Base-by-base conservation (phyloP, 2,329 filamentous ascomycete genomes). In the Xylaria sp. region DNA sequence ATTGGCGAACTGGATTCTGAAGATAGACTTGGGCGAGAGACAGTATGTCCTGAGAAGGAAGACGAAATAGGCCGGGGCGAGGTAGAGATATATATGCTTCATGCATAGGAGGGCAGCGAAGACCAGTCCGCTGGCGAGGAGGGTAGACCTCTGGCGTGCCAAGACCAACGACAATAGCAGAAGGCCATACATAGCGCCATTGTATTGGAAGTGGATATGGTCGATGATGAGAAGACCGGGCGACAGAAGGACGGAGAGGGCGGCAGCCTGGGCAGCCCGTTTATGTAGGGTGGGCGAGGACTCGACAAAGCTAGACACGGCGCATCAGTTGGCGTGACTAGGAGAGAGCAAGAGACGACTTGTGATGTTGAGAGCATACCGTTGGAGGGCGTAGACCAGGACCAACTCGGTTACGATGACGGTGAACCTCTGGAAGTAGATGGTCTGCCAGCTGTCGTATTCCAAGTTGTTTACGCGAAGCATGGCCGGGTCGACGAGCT, bases 1-100 rank as follows among this genome's bases (percentile, higher is more conserved):
- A 78, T 98, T 97, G 68, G 86, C 79, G 71, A 96, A 89, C 71
- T 88, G 90, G 67, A 97, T 91, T 36, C 87, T 86, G 73, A 97
- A 92, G 56, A 94, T 84, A 0, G 90, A 94, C 73, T 88, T 89
- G 2, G 91, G 85, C 41, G 92, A 92, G 15, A 99, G 84, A 77
- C 96, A 98, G 81, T 98, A 97, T 1, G 86, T 86, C 71, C 96
- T 88, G n/a, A 98, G 86, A 12, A 99, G 86, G 78, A 91, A 98
- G 70, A 97, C 91, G 76, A 98, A 97, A 81, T 97, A 99, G 32
- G 96, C 96, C 3, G 96, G 94, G 1, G 95, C 94, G 30, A 99
- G 87, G 80, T 99, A 99, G 43, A 97, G 90, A 80, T 98, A 97
- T 73, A 99, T 98, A 80, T 99, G 96, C 83, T 99, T 99, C 82